Evolutionary conservation across 257 asterid genomes (phyloP).

Genomic region (Oldenlandia corymbosa): DNA sequence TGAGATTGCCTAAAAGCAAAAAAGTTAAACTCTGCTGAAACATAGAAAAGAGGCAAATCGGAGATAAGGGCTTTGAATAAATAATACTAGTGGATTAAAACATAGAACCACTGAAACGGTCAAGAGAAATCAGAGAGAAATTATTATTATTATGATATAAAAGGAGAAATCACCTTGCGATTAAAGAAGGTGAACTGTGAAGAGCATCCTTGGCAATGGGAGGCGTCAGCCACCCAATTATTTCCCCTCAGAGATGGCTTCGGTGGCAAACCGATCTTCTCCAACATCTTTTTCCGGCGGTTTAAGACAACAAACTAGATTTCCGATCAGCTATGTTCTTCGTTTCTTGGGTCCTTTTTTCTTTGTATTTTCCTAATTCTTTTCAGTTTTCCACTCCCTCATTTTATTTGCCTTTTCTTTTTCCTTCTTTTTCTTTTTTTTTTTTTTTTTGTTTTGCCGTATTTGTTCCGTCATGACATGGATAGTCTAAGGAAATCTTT

Average conservation of each 20-base stretch:
- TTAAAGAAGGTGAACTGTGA: slow-evolving; percentile 92
- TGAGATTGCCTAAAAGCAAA: not conserved
- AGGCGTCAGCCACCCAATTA: slow-evolving; percentile 86
- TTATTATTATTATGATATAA: not conserved
- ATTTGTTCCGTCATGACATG: no score
- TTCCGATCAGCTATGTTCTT: not conserved
- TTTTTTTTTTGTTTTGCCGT: not conserved
- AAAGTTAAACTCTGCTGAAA: not conserved
- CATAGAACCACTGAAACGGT: not conserved
- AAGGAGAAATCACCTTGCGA: slow-evolving; percentile 65
- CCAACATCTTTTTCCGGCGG: slow-evolving; percentile 56
- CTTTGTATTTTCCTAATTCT: not conserved
- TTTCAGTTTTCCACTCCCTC: not conserved
- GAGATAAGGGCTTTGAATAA: not conserved
- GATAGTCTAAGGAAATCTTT: no score
- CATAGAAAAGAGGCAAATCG: slow-evolving; percentile 7
- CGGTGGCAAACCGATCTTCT: slow-evolving; percentile 87
- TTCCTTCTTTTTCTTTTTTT: not conserved
- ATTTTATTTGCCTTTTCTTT: not conserved
- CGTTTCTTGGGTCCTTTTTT: not conserved
- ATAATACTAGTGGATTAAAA: not conserved
- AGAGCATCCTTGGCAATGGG: slow-evolving; percentile 97
- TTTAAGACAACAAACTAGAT: not conserved
- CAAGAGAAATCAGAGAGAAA: slow-evolving; percentile 4
- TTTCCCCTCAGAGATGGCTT: slow-evolving; percentile 86